Percentiles rank a stretch among this genome's conserved stretches.
These are phyloP conservation scores for Pseudocercospora macadamiae DNA, from an alignment of 2,329 filamentous ascomycete genomes.

Conservation along the genomic window DNA sequence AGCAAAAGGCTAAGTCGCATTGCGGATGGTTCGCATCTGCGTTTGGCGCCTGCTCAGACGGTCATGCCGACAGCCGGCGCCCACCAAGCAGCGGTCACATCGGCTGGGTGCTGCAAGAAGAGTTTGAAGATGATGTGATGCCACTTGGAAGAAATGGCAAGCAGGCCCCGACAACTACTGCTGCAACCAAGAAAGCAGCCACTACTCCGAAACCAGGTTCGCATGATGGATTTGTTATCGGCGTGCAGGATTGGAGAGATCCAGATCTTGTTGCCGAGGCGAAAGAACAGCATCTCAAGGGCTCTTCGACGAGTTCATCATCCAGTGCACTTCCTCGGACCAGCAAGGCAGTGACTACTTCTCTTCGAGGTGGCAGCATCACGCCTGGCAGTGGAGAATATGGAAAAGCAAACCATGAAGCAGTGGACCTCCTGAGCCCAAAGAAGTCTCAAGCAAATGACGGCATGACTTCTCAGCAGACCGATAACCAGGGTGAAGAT, in stretches of 20 bases:
- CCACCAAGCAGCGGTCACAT: slow-evolving; percentile 73
- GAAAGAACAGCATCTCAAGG: slow-evolving; percentile 32
- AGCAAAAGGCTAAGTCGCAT: slow-evolving; percentile 8
- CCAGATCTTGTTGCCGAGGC: slow-evolving; percentile 65
- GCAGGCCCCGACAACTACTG: slow-evolving; percentile 27
- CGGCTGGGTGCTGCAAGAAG: slow-evolving; percentile 71
- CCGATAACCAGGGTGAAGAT: slow-evolving; percentile 18
- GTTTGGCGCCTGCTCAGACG: slow-evolving; percentile 28
- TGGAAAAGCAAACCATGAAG: slow-evolving; percentile 43
- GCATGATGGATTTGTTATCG: slow-evolving; percentile 73
- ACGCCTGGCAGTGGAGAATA: slow-evolving; percentile 76
- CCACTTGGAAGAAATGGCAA: slow-evolving; percentile 36
- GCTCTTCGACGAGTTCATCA: slow-evolving; percentile 29
- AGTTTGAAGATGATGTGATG: slow-evolving; percentile 65
- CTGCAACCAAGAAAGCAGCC: slow-evolving; percentile 38
- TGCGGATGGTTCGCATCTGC: slow-evolving; percentile 52
- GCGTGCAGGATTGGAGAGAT: slow-evolving; percentile 86
- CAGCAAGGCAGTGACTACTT: slow-evolving; percentile 27
- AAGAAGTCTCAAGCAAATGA: slow-evolving; percentile 21
- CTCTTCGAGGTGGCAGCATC: slow-evolving; percentile 64
- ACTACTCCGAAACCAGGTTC: slow-evolving; percentile 34
- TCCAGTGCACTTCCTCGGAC: slow-evolving; percentile 28
- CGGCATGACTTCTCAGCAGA: slow-evolving; percentile 22
- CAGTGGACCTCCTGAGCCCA: slow-evolving; percentile 24
- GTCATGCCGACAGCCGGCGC: slow-evolving; percentile 55